phyloP scores from a whole-genome alignment of 108 stramenopile genomes.

The Skeletonema menzelii region DNA sequence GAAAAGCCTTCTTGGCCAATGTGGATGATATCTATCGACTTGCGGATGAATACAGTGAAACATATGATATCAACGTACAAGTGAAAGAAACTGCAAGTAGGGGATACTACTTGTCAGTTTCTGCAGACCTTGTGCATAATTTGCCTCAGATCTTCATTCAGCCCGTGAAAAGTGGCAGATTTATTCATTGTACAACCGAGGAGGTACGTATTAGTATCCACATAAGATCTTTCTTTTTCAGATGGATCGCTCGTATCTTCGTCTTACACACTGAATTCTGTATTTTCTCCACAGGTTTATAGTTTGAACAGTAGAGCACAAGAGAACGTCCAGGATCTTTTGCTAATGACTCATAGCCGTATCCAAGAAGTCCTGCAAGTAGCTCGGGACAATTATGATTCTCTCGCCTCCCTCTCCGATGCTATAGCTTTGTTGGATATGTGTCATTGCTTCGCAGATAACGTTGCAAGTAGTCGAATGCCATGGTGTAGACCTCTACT shows the following conservation, averaged over 20 bases:
- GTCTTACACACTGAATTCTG: not conserved
- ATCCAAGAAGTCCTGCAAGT: conserved; percentile 85
- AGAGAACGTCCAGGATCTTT: conserved; percentile 86
- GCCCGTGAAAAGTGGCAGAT: conserved; percentile 66
- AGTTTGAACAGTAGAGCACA: conserved; percentile 80
- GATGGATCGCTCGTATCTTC: not conserved
- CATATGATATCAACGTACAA: conserved; percentile 70
- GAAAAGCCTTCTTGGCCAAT: conserved; percentile 84
- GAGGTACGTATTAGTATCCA: conserved; percentile 46
- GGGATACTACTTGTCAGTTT: conserved; percentile 82
- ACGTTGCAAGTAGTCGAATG: conserved; percentile 68
- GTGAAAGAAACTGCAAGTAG: conserved; percentile 72
- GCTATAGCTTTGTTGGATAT: conserved; percentile 88
- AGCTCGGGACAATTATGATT: conserved; percentile 78
- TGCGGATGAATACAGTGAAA: conserved; percentile 86
- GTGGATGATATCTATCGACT: conserved; percentile 90
- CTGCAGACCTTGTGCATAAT: conserved; percentile 54
- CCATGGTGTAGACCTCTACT: conserved; percentile 83
- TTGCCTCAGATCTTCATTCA: conserved; percentile 83
- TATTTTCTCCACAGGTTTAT: conserved; percentile 39
- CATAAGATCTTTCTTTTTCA: not conserved
- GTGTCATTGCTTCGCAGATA: conserved; percentile 89
- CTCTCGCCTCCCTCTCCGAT: conserved; percentile 78
- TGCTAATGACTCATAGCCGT: conserved; percentile 77
- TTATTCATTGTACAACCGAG: conserved; percentile 88